Evolutionary conservation across 805 yeast species (phyloP).

Genomic region (Metschnikowia reukaufii): DNA sequence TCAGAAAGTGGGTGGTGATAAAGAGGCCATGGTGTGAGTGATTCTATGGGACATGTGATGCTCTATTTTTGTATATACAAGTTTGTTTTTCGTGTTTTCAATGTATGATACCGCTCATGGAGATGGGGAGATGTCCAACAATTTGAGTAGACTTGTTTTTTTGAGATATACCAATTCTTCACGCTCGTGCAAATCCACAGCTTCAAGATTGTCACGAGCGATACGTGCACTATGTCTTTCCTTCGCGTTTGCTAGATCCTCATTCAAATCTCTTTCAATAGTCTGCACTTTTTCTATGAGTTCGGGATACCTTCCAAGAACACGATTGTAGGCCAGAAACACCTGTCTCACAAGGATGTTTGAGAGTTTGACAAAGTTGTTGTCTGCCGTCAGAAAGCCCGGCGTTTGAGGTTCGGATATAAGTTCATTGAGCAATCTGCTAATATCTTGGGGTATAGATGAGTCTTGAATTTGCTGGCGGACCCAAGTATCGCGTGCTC

Average conservation of each 20-base stretch:
- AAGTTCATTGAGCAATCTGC: conserved; percentile 6
- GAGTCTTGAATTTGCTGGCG: conserved; percentile 11
- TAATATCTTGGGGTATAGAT: conserved; percentile 12
- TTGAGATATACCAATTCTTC: conserved; percentile 15
- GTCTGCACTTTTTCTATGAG: conserved; percentile 6
- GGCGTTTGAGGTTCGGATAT: conserved; percentile 2
- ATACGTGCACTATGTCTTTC: conserved; percentile 2
- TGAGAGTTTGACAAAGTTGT: conserved; percentile 16
- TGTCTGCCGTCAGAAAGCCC: conserved; percentile 6
- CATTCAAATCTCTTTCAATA: conserved; percentile 10
- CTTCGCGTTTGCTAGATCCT: conserved; percentile 1
- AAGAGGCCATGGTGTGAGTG: conserved; percentile 20
- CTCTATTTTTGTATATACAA: conserved; percentile 2
- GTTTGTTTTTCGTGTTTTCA: not conserved
- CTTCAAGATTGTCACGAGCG: not conserved
- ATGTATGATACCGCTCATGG: not conserved
- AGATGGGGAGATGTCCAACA: conserved; percentile 11
- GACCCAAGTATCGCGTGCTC: conserved; percentile 16
- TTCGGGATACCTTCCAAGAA: conserved; percentile 5
- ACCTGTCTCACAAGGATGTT: conserved; percentile 15
- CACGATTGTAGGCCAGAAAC: conserved; percentile 11
- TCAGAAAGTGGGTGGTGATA: conserved; percentile 16
- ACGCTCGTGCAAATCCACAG: conserved; percentile 12
- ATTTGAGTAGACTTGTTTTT: conserved; percentile 15
- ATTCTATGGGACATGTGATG: too few relatives aligned